Percentiles rank a stretch among this genome's conserved stretches.
Evolutionary conservation across 306 rosid species (phyloP).

Genomic region (Pyrus bretschneideri): DNA sequence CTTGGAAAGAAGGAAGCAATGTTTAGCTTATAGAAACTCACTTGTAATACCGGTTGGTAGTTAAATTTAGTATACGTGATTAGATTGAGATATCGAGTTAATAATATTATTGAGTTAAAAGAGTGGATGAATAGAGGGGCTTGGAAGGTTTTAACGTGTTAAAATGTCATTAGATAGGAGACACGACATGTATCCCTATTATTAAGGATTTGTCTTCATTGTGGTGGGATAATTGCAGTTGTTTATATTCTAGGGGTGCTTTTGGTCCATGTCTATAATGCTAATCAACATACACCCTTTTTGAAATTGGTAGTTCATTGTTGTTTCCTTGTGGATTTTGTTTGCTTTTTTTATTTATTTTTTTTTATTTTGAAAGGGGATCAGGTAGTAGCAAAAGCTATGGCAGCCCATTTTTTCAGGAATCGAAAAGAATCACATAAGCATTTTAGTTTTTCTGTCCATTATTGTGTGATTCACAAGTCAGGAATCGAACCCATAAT

Average conservation of each 20-base stretch:
- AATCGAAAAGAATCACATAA: too few species aligned
- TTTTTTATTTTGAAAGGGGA: not conserved
- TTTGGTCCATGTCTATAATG: not conserved
- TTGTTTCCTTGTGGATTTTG: slow-evolving; percentile 16
- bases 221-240: slow-evolving; percentile 18
- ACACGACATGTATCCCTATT: slow-evolving; percentile 19
- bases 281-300: not conserved
- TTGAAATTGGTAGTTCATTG: slow-evolving; percentile 5
- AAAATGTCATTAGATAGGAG: slow-evolving; percentile 24
- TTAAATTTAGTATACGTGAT: too few species aligned
- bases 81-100: not conserved
- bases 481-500: too few species aligned
- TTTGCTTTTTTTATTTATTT: not conserved
- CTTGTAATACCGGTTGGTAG: too few species aligned
- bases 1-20: not conserved
- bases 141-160: slow-evolving; percentile 18
- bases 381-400: too few species aligned
- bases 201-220: slow-evolving; percentile 8
- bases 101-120: slow-evolving; percentile 7
- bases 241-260: slow-evolving; percentile 11
- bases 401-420: too few species aligned
- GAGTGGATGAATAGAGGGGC: not conserved
- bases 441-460: fast-evolving
- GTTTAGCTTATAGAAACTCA: not conserved
- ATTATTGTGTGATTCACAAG: too few species aligned